Evolutionary conservation across 345 rosid species (phyloP), one percentile per base, ranked within the genome.

Genomic region (Eucalyptus victrix): DNA sequence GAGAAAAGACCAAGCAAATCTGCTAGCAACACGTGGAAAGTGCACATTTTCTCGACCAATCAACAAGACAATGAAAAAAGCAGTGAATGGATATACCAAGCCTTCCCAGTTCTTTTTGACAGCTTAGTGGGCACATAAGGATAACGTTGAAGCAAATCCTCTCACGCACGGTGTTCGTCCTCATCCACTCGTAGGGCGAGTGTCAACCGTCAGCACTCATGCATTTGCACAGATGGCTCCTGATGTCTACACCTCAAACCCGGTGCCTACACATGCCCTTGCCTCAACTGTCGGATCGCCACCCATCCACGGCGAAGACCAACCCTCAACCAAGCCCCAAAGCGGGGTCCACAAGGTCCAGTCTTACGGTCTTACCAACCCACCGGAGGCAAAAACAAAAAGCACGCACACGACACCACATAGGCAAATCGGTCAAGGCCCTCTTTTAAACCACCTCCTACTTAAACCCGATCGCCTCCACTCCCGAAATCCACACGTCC

Each of bases 401-500:
- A 16, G 13, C 32, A 17, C 34, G 28, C 51, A 23, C 23, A 14
- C 51, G 49, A 5, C 51, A 14, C 54, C 23, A 51, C 8, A 26
- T 53, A 19, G 10, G 19, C 23, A 44, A 60, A 58, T 69, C 80
- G 34, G 89, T 90, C 88, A 90, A 87, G 65, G 37, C 15, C n/a
- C 86, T 30, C 58, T 42, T 44, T 50, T 19, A 53, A 53, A 19
- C 58, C 56, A 53, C 58, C 58, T 17, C 42, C 91, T 90, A 91
- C 89, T 56, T 86, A 92, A 86, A 16, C 56, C 86, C 30, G 13
- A 9, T 37, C 5, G 32, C 80, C 49, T 7, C 40, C 10, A n/a
- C 88, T 87, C 93, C 90, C 91, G 93, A 89, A 91, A 87, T 86
- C 89, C n/a, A 89, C 18, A 8, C 24, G 37, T n/a, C 76, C 37